A percentile compares a stretch with the other conserved stretches of the same genome.
These are phyloP conservation scores for Myrica gale DNA, from an alignment of 306 rosid genomes.

Conservation along the genomic window DNA sequence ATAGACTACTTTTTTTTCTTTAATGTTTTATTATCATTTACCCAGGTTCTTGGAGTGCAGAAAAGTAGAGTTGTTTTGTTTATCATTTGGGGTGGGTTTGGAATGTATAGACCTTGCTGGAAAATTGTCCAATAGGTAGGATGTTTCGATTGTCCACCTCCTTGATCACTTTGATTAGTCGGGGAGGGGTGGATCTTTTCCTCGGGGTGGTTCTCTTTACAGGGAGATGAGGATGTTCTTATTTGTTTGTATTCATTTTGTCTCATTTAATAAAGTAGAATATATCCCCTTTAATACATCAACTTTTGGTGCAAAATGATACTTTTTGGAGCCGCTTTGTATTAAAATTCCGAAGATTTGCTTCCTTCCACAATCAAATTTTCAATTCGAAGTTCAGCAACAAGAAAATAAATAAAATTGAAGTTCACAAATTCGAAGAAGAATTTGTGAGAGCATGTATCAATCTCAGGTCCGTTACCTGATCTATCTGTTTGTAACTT, in stretches of 20 bases:
- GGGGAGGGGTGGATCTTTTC: background rate
- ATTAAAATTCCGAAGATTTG: background rate
- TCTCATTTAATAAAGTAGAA: slow-evolving; percentile 33
- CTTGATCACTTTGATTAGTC: slow-evolving; percentile 16
- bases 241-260: slow-evolving; percentile 21
- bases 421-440: no score
- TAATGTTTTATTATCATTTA: slow-evolving; percentile 14
- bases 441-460: no score
- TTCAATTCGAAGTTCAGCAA: background rate
- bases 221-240: slow-evolving; percentile 5
- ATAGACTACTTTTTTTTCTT: slow-evolving; percentile 22
- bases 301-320: background rate
- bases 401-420: no score
- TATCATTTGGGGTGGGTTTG: slow-evolving; percentile 16
- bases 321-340: background rate
- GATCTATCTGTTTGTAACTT: no score
- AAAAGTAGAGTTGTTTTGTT: slow-evolving; percentile 10
- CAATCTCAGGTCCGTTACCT: no score
- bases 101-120: slow-evolving; percentile 32
- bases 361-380: background rate
- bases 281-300: background rate
- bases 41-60: slow-evolving; percentile 20
- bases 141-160: background rate
- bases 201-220: background rate
- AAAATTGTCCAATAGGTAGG: no score